A percentile compares a stretch with the other conserved stretches of the same genome.
phyloP scores from a whole-genome alignment of 2,329 filamentous ascomycete genomes.

The Elsinoe ampelina region DNA sequence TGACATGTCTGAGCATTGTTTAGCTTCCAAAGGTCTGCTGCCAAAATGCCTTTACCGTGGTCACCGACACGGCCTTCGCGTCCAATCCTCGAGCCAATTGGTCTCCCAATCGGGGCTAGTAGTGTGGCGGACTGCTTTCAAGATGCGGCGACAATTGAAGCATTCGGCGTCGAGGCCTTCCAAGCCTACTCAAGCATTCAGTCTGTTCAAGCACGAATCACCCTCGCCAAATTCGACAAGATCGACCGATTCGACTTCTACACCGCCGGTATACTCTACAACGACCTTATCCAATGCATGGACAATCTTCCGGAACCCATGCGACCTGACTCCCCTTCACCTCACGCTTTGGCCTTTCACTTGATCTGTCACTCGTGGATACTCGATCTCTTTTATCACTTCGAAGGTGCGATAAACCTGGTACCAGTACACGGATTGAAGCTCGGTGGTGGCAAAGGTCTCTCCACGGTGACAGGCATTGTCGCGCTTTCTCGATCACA shows the following conservation, averaged over 20 bases:
- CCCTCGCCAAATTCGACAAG: neutral
- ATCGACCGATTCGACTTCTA: neutral
- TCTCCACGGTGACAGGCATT: neutral
- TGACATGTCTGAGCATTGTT: neutral
- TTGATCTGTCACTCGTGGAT: constrained; percentile 2
- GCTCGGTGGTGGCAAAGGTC: neutral
- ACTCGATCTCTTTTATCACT: neutral
- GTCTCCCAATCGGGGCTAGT: neutral
- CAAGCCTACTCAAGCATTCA: neutral
- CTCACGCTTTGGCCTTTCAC: constrained; percentile 1
- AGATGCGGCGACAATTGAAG: neutral
- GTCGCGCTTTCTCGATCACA: neutral
- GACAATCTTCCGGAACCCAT: neutral
- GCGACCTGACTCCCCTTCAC: neutral
- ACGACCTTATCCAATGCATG: neutral
- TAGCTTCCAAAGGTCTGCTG: neutral
- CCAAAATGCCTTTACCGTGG: neutral
- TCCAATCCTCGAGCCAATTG: neutral
- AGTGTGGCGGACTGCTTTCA: too few species aligned
- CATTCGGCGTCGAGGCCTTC: neutral
- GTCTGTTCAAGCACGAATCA: neutral
- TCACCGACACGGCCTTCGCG: neutral
- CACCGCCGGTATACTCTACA: neutral
- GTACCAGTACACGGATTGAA: neutral
- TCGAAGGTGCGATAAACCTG: neutral